Conservation (phyloP, 1,284 basidiomycete genomes). For the Ganoderma lucidum region DNA sequence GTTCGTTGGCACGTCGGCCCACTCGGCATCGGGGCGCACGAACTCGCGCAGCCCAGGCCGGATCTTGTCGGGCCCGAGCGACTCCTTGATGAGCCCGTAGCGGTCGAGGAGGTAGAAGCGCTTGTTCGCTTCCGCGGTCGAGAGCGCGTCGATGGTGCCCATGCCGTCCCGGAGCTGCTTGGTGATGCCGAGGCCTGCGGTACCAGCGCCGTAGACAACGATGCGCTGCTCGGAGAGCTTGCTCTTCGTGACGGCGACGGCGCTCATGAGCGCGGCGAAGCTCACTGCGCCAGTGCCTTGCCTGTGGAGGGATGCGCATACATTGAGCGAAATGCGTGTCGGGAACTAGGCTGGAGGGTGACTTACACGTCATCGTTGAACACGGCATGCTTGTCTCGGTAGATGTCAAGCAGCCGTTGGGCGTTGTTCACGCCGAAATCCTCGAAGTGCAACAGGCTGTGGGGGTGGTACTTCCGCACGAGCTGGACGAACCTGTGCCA, state of each 20-base stretch:
- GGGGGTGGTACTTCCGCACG: slow-evolving; percentile 52
- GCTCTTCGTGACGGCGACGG: slow-evolving; percentile 75
- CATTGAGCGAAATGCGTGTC: not conserved
- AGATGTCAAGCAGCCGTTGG: slow-evolving; percentile 71
- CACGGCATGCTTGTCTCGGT: slow-evolving; percentile 69
- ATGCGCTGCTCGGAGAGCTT: slow-evolving; percentile 78
- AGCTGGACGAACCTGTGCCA: slow-evolving; percentile 50
- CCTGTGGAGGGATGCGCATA: slow-evolving; percentile 45
- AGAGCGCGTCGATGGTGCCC: slow-evolving; percentile 62
- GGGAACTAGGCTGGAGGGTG: too few species aligned
- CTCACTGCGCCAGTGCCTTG: slow-evolving; percentile 90
- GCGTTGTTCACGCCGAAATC: slow-evolving; percentile 83
- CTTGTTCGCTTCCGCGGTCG: slow-evolving; percentile 65
- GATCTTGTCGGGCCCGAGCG: slow-evolving; percentile 55
- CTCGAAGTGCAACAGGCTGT: slow-evolving; percentile 74
- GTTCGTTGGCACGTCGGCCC: slow-evolving; percentile 46
- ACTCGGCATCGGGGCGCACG: slow-evolving; percentile 61
- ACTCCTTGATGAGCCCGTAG: slow-evolving; percentile 62
- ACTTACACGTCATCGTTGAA: slow-evolving; percentile 85
- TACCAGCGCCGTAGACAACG: slow-evolving; percentile 83
- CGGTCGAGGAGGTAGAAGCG: slow-evolving; percentile 74
- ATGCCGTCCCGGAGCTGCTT: slow-evolving; percentile 80
- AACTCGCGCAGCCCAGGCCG: slow-evolving; percentile 63
- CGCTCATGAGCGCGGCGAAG: slow-evolving; percentile 75
- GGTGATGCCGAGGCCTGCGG: slow-evolving; percentile 83